Evolutionary conservation across 371 early-diverging fungal genomes (phyloP), one percentile per base, ranked within the genome.

Genomic region (Mycotypha africana): DNA sequence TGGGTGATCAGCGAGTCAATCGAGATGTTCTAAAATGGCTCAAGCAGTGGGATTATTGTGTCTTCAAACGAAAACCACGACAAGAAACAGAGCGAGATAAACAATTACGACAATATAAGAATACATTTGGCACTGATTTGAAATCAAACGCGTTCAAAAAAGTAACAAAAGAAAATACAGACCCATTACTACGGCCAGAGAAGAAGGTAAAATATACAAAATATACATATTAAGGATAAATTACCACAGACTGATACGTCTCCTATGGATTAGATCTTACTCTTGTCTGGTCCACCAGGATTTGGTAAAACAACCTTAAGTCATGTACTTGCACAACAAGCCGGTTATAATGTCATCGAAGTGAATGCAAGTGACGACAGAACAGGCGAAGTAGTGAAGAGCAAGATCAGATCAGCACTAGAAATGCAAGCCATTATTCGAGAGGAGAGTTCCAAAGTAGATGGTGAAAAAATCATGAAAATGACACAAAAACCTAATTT

Each of bases 301-400:
- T 76, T 96, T 40, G 99, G 99, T 45, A 99, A 99, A 63, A 99
- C 99, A 0, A 98, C 98, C 0, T 69, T 98, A 51, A 99, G 97
- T 0, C 94, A 97, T 63, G 83, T 99, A 1, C 79, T 92, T 35
- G 97, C 97, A 0, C 75, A 78, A 34, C 93, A 95, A 52, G 82
- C 89, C n/a, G 95, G 95, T 1, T 93, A 98, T 58, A 80, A 89
- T 35, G 65, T 89, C 2, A 68, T 97, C 15, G 99, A 99, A 71
- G 86, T 99, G 60, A 99, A 99, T 69, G 99, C 99, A 4, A 92
- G 95, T 77, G 98, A 98, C 62, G 97, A 96, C 62, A 93, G 97
- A 49, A 91, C 95, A 0, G 91, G 85, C 0, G 75, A 81, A 5
- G 61, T 78, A 1, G 77, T 95, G 1, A 74, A 76, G 33, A 76